Percentiles rank a stretch among this genome's conserved stretches.
Evolutionary conservation across 805 yeast genomes (phyloP).

Genomic region (Isabelozyma gotoi): DNA sequence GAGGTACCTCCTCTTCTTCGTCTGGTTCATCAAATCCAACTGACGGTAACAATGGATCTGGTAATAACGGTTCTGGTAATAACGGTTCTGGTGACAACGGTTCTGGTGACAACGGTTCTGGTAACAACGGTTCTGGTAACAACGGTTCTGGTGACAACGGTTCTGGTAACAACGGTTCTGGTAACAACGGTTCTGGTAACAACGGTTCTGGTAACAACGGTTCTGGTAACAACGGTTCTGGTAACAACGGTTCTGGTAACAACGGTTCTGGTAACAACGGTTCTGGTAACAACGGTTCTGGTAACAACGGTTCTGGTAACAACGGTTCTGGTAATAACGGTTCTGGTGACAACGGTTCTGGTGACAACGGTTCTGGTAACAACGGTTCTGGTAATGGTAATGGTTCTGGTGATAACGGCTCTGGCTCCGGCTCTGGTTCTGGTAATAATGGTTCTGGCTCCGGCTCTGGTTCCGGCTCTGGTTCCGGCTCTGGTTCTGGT

Average conservation of each 20-base stretch:
- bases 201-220: too few species aligned
- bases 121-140: too few species aligned
- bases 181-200: too few species aligned
- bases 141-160: too few species aligned
- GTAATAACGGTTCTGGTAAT: background rate
- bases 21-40: too few species aligned
- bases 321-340: too few species aligned
- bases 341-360: constrained; percentile 1
- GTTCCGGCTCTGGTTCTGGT: background rate
- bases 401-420: background rate
- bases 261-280: background rate
- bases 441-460: background rate
- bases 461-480: too few species aligned
- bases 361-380: background rate
- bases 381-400: constrained; percentile 1
- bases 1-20: background rate
- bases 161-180: too few species aligned
- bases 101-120: background rate
- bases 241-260: background rate
- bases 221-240: too few species aligned
- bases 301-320: too few species aligned
- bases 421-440: constrained; percentile 2
- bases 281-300: too few species aligned
- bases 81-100: constrained; percentile 1
- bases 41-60: background rate